These are phyloP conservation scores for Phlebiopsis gigantea DNA, from an alignment of 768 basidiomycete genomes.

Conservation along the genomic window DNA sequence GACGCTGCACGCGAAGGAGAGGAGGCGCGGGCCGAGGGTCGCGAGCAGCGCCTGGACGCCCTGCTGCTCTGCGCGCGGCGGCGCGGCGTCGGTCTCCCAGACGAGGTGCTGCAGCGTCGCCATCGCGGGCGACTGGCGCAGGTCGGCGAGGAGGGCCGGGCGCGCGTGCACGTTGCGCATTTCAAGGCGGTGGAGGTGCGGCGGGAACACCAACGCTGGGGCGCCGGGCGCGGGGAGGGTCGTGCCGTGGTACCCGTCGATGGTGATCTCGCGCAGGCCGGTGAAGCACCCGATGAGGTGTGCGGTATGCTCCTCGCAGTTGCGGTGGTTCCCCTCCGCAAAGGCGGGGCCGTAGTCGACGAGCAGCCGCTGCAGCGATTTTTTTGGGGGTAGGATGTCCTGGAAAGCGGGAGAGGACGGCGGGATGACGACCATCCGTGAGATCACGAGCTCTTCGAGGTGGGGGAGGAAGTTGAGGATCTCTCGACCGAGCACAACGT, in stretches of 20 bases:
- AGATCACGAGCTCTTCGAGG: background rate
- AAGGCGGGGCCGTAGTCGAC: background rate
- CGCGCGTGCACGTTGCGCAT: background rate
- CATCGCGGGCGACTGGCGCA: background rate
- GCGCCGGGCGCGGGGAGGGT: background rate
- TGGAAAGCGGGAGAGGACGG: background rate
- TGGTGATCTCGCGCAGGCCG: background rate
- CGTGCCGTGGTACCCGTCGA: background rate
- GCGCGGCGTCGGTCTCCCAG: background rate
- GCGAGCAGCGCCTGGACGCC: background rate
- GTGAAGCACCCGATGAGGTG: background rate
- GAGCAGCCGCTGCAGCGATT: background rate
- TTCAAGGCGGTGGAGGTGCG: background rate
- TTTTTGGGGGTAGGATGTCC: background rate
- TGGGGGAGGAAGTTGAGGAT: background rate
- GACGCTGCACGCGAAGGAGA: background rate
- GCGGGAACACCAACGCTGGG: background rate
- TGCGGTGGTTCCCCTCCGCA: background rate
- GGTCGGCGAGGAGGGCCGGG: background rate
- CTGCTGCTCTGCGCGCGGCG: background rate
- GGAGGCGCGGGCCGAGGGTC: background rate
- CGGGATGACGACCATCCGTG: background rate
- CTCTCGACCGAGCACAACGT: background rate
- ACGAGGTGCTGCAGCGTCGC: background rate
- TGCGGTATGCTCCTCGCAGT: background rate